A percentile compares a stretch with the other conserved stretches of the same genome.
Conservation (phyloP, 805 yeast species). For the Nematodospora valgi region DNA sequence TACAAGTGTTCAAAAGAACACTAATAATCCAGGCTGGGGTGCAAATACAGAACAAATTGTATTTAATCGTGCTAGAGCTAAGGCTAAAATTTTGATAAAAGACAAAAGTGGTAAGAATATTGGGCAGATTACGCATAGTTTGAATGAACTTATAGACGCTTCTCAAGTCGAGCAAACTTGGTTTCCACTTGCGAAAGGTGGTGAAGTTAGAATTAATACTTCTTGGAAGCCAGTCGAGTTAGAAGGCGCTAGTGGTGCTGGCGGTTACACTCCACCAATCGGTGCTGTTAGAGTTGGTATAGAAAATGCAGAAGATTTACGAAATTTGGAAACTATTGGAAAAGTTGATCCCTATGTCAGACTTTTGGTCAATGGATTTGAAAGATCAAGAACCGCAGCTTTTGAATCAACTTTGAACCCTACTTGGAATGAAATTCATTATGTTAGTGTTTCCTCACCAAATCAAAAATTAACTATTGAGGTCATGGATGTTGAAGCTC, state of each 20-base stretch:
- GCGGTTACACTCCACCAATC: conserved; percentile 90
- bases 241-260: conserved; percentile 60
- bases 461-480: conserved; percentile 82
- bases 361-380: conserved; percentile 70
- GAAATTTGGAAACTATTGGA: conserved; percentile 85
- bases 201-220: conserved; percentile 67
- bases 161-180: conserved; percentile 74
- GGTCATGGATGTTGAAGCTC: conserved; percentile 85
- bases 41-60: conserved; percentile 63
- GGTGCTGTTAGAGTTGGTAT: conserved; percentile 81
- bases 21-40: conserved; percentile 66
- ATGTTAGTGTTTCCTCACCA: conserved; percentile 77
- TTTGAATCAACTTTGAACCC: conserved; percentile 70
- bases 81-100: conserved; percentile 62
- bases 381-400: conserved; percentile 73
- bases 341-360: conserved; percentile 90
- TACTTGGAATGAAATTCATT: conserved; percentile 78
- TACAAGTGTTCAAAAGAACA: conserved; percentile 57
- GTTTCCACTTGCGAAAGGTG: conserved; percentile 72
- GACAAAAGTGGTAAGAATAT: conserved; percentile 52
- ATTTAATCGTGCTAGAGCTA: conserved; percentile 67
- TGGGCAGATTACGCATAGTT: conserved; percentile 56
- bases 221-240: conserved; percentile 86
- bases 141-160: conserved; percentile 70
- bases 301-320: conserved; percentile 66